Conservation (phyloP, 2,329 filamentous ascomycete genomes). For the Trichophyton schoenleinii region DNA sequence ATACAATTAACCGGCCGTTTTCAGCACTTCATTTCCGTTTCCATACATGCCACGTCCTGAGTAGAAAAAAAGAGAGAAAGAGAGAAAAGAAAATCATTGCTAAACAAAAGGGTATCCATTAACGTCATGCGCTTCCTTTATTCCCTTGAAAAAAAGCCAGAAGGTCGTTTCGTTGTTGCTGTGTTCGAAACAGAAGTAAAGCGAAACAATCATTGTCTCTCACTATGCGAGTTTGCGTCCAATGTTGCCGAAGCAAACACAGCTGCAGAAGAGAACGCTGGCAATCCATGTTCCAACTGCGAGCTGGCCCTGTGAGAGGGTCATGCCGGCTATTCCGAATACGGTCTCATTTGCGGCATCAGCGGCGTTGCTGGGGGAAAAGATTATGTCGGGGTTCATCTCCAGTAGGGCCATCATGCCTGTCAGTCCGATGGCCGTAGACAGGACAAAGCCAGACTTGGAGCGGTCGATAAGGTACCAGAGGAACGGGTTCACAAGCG, state of each 20-base stretch:
- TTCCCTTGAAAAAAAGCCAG: background rate
- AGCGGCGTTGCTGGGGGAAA: conserved; percentile 44
- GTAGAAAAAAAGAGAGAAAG: background rate
- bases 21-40: background rate
- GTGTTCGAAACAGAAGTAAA: background rate
- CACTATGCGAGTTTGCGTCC: conserved; percentile 52
- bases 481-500: conserved; percentile 79
- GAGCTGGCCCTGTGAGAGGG: conserved; percentile 28
- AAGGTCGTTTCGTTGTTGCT: background rate
- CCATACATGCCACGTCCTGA: background rate
- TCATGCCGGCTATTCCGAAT: conserved; percentile 35
- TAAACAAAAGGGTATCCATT: background rate
- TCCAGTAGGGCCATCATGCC: conserved; percentile 64
- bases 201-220: background rate
- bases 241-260: conserved; percentile 92
- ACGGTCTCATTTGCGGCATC: conserved; percentile 15
- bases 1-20: background rate
- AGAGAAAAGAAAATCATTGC: background rate
- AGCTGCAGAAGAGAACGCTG: conserved; percentile 88
- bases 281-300: conserved; percentile 72
- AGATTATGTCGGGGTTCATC: conserved; percentile 66
- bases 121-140: background rate
- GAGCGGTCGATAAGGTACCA: conserved; percentile 96
- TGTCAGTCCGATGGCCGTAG: conserved; percentile 56
- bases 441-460: conserved; percentile 68